Conservation (phyloP, 345 rosid species). For the Rhodamnia rubescens region DNA sequence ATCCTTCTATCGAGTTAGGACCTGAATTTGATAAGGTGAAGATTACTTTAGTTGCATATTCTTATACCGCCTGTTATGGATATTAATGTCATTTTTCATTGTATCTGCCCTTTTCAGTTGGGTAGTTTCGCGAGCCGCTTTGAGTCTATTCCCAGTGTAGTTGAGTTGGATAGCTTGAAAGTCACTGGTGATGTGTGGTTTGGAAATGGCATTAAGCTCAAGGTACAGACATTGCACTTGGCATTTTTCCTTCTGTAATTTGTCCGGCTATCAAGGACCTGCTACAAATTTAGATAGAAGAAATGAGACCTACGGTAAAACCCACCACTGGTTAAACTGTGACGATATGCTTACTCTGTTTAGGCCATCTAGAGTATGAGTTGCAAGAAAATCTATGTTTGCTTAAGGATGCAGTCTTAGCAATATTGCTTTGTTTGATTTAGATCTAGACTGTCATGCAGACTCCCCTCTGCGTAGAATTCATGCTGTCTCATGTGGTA, state of each 20-base stretch:
- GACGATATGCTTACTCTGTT: background rate
- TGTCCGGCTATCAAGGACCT: background rate
- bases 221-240: slow-evolving; percentile 21
- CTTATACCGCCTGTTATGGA: background rate
- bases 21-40: slow-evolving; percentile 49
- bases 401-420: background rate
- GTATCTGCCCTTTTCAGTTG: slow-evolving; percentile 15
- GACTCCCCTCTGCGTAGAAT: background rate
- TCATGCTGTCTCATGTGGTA: background rate
- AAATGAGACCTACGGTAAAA: background rate
- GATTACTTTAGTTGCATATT: background rate
- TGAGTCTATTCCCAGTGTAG: slow-evolving; percentile 43
- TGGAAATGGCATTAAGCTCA: slow-evolving; percentile 40
- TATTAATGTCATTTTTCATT: background rate
- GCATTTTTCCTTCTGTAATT: background rate
- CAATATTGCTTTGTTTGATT: background rate
- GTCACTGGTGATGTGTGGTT: slow-evolving; percentile 61
- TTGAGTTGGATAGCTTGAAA: slow-evolving; percentile 41
- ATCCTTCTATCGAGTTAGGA: slow-evolving; percentile 40
- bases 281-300: background rate
- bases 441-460: background rate
- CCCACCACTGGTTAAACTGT: background rate
- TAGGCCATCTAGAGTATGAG: background rate
- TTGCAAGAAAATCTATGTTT: background rate
- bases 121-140: slow-evolving; percentile 36